These are phyloP conservation scores for Colletotrichum tabaci DNA, from an alignment of 2,329 filamentous ascomycete genomes.

Conservation along the genomic window DNA sequence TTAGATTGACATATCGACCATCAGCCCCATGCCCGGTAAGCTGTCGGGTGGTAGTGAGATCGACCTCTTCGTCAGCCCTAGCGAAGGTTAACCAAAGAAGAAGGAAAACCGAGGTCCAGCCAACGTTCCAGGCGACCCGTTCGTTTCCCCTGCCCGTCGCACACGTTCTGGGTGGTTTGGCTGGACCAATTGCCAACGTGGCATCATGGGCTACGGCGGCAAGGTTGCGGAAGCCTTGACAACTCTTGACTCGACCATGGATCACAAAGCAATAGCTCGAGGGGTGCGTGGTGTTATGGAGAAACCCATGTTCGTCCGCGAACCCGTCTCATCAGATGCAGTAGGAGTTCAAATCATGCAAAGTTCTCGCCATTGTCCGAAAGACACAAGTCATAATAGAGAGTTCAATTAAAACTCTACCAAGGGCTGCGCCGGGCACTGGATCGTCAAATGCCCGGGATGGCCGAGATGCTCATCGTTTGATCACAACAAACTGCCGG, in stretches of 20 bases:
- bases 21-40: not conserved
- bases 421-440: conserved; percentile 24
- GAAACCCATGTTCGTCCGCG: not conserved
- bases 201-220: not conserved
- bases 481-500: not conserved
- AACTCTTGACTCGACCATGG: not conserved
- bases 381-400: not conserved
- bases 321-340: not conserved
- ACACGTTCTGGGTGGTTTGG: not conserved
- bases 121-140: not conserved
- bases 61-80: not conserved
- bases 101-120: too few relatives aligned
- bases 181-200: not conserved
- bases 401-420: conserved; percentile 22
- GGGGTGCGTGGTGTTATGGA: not conserved
- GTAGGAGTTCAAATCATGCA: not conserved
- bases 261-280: not conserved
- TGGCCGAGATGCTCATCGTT: not conserved
- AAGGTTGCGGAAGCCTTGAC: not conserved
- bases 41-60: not conserved
- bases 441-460: conserved; percentile 22
- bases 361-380: not conserved
- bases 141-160: not conserved
- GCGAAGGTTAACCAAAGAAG: not conserved
- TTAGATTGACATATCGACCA: not conserved